A percentile compares a stretch with the other conserved stretches of the same genome.
Evolutionary conservation across 2,329 filamentous ascomycete species (phyloP).

Genomic region (Arthrobotrys sphaeroides): DNA sequence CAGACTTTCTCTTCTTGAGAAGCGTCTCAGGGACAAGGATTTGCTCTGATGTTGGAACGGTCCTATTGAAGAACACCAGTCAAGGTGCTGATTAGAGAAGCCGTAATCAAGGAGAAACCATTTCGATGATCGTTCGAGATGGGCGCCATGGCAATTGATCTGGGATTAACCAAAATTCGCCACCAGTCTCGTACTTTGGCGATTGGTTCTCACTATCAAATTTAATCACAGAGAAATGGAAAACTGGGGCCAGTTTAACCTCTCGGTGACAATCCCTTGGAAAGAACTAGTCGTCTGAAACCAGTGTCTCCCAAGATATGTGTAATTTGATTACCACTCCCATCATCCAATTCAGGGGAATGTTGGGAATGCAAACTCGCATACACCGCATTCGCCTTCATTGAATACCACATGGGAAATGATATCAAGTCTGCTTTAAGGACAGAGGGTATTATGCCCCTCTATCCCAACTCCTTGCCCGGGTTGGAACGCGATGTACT

Average conservation of each 20-base stretch:
- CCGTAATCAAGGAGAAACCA: slow-evolving; percentile 23
- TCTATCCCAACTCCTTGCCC: slow-evolving; percentile 24
- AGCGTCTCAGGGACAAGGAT: slow-evolving; percentile 98
- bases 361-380: not conserved
- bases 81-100: slow-evolving; percentile 57
- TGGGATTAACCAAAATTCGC: not conserved
- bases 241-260: not conserved
- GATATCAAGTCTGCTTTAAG: slow-evolving; percentile 36
- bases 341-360: not conserved
- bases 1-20: slow-evolving; percentile 99
- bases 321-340: slow-evolving; percentile 9
- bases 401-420: not conserved
- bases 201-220: slow-evolving; percentile 25
- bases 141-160: not conserved
- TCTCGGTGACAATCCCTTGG: slow-evolving; percentile 38
- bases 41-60: slow-evolving; percentile 92
- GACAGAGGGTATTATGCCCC: not conserved
- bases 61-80: slow-evolving; percentile 66
- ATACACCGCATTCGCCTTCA: not conserved
- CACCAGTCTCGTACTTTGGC: not conserved
- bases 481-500: not conserved
- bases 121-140: slow-evolving; percentile 12
- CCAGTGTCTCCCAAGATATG: not conserved
- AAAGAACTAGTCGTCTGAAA: not conserved
- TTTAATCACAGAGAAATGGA: slow-evolving; percentile 43